Evolutionary conservation across 192 early-diverging fungal genomes (phyloP).

Genomic region (Lobosporangium transversale): DNA sequence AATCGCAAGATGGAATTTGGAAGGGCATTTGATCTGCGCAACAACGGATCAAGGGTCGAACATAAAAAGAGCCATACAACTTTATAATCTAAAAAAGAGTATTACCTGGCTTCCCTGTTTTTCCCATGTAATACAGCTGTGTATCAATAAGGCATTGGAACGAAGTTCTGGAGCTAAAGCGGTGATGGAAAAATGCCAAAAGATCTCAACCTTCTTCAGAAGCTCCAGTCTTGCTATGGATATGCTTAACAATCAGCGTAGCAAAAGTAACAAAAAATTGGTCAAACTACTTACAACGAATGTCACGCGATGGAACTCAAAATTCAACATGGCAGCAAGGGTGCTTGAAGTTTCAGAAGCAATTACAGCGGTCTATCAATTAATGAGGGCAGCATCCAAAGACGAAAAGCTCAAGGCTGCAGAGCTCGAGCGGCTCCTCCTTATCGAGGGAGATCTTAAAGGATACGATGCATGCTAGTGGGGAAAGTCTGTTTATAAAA

Average conservation of each 20-base stretch:
- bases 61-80: too few species aligned
- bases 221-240: constrained; percentile 6
- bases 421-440: not conserved
- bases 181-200: constrained; percentile 13
- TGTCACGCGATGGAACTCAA: constrained; percentile 21
- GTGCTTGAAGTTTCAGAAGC: not conserved
- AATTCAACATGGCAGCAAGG: constrained; percentile 13
- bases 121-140: constrained; percentile 20
- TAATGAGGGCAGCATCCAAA: not conserved
- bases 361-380: not conserved
- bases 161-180: not conserved
- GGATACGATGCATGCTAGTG: not conserved
- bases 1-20: constrained; percentile 4
- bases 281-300: constrained; percentile 9
- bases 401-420: constrained; percentile 4
- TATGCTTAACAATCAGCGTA: constrained; percentile 1
- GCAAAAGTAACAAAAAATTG: too few species aligned
- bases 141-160: constrained; percentile 25
- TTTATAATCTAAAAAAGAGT: not conserved
- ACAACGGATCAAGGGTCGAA: constrained; percentile 38
- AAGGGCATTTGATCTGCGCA: constrained; percentile 19
- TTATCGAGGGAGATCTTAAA: not conserved
- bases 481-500: not conserved
- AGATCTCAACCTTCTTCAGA: constrained; percentile 24
- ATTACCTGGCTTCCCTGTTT: constrained; percentile 14